Evolutionary conservation across 2,329 filamentous ascomycete genomes (phyloP), one percentile per base, ranked within the genome.

Genomic region (Akanthomyces lecanii): DNA sequence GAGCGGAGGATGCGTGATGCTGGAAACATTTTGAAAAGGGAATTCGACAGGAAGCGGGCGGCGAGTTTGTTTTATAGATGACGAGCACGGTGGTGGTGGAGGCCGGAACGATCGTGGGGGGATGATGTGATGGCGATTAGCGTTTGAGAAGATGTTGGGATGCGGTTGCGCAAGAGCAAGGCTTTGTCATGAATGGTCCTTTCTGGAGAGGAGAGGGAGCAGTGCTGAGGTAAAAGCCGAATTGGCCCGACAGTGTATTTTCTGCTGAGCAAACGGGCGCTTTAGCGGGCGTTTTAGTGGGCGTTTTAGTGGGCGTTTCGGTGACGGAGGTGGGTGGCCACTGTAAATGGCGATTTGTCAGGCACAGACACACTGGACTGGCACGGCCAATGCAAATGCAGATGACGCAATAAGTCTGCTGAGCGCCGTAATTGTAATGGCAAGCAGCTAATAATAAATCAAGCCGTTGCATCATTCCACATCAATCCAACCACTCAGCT

Each of bases 351-450:
- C 21, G 55, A 50, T 48, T 48, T 50, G 55, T 58, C 42, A 48
- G 28, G 21, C 44, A 33, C 40, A 16, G 30, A 4, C 5, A 28
- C 1, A 21, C 21, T 21, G 21, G 3, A 5, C 30, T 33, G 30
- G 30, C 8, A 11, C 33, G 10, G 6, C 21, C 25, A 45, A 16
- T 38, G n/a, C 28, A 36, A 56, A 58, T 38, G n/a, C 28, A 36
- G 47, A 58, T 58, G 55, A 58, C 55, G 55, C 55, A 48, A 58
- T 58, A n/a, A 3, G 21, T 10, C n/a, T 57, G 53, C 25, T 47
- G 16, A 45, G 28, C n/a, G 18, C n/a, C 2, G 44, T 47, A 25
- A 48, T 48, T 21, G 33, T 11, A 36, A 36, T 36, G 33, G 6
- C 7, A 47, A 8, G 44, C 28, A n/a, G 48, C 48, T 47, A 23